Base-by-base conservation (phyloP, 1,284 basidiomycete genomes). In the Inonotus hispidus region DNA sequence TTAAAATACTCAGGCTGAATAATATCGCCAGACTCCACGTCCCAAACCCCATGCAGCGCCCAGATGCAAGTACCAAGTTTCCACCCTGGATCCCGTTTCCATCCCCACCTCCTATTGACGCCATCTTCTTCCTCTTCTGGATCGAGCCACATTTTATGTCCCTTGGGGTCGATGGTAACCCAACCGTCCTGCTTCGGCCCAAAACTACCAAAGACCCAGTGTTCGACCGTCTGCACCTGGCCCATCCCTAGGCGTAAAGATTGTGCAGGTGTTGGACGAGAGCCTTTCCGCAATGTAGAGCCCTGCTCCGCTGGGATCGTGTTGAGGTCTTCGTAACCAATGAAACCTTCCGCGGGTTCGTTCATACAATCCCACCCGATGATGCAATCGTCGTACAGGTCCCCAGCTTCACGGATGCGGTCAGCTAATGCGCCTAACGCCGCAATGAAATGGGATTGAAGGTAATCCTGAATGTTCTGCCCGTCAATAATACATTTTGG, bases 361-460 rank as follows among this genome's bases (percentile, higher is more conserved):
- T 98, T 98, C 74, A 98, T 77, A 68, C 88, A 91, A 71, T 99
- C 96, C 96, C 96, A 98, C 0, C 96, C 96, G 60, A 98, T 87
- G 25, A 99, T 84, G 65, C 92, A 94, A 47, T 87, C 84, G 53
- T 98, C 95, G 27, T 90, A 74, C 19, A 98, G 75, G 53, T 85
- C 87, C 0, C 87, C 89, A 0, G 87, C 90, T 13, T 82, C 82
- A 1, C 77, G 74, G 47, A 99, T 90, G 27, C 83, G 80, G 68
- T 91, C 83, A 0, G 90, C 93, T 38, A 99, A 80, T 39, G 78
- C 74, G 0, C 83, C 84, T 66, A 90, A 83, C 0, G 96, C 94
- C 21, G 80, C 80, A 67, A 95, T 84, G 71, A 83, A 98, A 71
- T 96, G 94, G 1, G 79, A 76, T 71, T 98, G 93, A 1, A 99